These are phyloP conservation scores for Suillus subaureus DNA, from an alignment of 768 basidiomycete genomes.

Conservation along the genomic window DNA sequence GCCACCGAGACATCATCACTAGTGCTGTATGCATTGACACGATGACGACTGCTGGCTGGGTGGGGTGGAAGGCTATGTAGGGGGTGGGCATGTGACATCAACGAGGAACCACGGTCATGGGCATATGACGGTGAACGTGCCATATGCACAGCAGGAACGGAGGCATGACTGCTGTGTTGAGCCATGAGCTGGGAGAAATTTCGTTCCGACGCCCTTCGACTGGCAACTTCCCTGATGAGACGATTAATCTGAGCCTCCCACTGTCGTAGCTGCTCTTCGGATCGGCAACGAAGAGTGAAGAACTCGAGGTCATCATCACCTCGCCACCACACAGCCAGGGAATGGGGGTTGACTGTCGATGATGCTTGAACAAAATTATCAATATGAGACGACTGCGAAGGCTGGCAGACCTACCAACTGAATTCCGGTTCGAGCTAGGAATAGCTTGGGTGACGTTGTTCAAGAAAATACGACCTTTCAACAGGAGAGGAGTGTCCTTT, in stretches of 20 bases:
- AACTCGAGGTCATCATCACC: conserved; percentile 92
- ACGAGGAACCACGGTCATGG: conserved; percentile 40
- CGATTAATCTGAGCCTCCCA: conserved; percentile 93
- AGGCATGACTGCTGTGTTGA: conserved; percentile 42
- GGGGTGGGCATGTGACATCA: conserved; percentile 32
- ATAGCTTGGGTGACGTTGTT: conserved; percentile 91
- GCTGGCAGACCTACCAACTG: conserved; percentile 52
- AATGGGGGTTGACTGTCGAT: conserved; percentile 59
- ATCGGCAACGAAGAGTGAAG: conserved; percentile 91
- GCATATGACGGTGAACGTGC: conserved; percentile 38
- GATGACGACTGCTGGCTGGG: conserved; percentile 38
- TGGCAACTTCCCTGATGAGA: conserved; percentile 78
- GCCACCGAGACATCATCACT: conserved; percentile 41
- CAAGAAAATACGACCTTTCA: conserved; percentile 97
- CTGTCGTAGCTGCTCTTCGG: conserved; percentile 88
- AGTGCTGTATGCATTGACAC: conserved; percentile 36
- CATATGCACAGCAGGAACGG: conserved; percentile 36
- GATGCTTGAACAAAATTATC: conserved; percentile 38
- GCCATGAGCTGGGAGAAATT: conserved; percentile 52
- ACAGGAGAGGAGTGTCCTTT: conserved; percentile 77
- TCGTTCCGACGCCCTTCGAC: conserved; percentile 68
- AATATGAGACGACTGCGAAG: background rate
- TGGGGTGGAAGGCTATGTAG: conserved; percentile 34
- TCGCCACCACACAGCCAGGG: conserved; percentile 92
- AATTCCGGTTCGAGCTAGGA: conserved; percentile 57